Evolutionary conservation across 129 eudicot species (phyloP).

Genomic region (Rutidosis leptorrhynchoides): DNA sequence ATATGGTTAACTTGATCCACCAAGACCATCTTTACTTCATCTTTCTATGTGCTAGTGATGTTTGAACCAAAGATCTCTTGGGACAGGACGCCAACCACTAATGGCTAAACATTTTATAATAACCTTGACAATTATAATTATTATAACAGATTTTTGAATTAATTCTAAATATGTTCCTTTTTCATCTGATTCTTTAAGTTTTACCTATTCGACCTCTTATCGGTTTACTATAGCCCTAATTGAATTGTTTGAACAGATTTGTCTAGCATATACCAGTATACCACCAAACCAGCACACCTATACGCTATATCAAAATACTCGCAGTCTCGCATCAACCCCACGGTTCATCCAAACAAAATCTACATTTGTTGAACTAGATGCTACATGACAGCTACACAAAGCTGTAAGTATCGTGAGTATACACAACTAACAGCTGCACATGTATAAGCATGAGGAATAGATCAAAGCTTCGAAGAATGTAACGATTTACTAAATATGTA

Average conservation of each 20-base stretch:
- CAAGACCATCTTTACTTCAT: too few species aligned
- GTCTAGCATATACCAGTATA: neutral
- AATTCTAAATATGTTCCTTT: neutral
- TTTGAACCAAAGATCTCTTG: too few species aligned
- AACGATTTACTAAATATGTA: neutral
- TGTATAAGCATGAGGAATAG: neutral
- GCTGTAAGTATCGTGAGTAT: neutral
- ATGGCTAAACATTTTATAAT: too few species aligned
- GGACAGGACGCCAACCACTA: too few species aligned
- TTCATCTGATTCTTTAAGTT: neutral
- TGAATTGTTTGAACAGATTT: neutral
- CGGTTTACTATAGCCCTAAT: neutral
- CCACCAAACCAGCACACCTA: neutral
- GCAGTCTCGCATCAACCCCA: conserved; percentile 2
- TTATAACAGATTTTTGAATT: neutral
- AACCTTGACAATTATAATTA: too few species aligned
- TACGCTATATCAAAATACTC: conserved; percentile 12
- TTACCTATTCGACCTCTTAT: neutral
- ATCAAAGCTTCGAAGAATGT: neutral
- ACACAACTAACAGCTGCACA: neutral
- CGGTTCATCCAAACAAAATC: neutral
- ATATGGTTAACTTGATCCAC: neutral
- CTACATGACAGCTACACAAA: neutral
- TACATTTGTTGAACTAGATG: neutral
- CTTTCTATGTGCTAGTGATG: too few species aligned